Evolutionary conservation across 805 yeast genomes (phyloP), one percentile per base, ranked within the genome.

Genomic region (Lachancea lanzarotensis): DNA sequence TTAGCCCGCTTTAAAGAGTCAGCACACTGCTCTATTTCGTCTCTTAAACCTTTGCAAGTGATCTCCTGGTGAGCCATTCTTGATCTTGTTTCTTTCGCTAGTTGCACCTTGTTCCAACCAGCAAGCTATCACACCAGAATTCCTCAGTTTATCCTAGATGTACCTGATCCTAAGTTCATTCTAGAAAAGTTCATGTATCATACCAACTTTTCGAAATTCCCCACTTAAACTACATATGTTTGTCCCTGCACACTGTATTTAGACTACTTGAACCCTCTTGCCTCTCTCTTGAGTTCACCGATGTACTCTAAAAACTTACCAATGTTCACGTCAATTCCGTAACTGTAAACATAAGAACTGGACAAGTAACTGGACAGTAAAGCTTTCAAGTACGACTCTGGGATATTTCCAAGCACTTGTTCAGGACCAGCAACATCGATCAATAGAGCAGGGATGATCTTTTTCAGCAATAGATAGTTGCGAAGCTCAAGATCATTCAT

Each of bases 331-430:
- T 79, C 86, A 36, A 57, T 53, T 45, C 96, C 96, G 59, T 82
- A 74, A 22, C 84, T 73, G 67, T 89, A 89, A 44, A 89, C 95
- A 65, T 84, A 89, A 38, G 83, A 74, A 38, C 95, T 84, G 10
- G 95, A 89, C 56, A 89, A 72, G 59, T 79, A 82, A 30, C 93
- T 83, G 37, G 95, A 95, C 60, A 91, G 85, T 54, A 91, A 78
- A 2, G 96, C 95, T 60, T 80, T 82, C 62, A 91, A 72, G 64
- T 91, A 93, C 42, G 95, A 76, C 46, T 76, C 85, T 16, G 98
- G 98, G 32, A 91, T 93, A 57, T 93, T 79, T 37, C 69, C 57
- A 55, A 91, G 70, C 34, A 91, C 80, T 45, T 70, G 68, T 9
- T 81, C 83, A 45, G 87, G 76, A 7, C 88, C 86, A 35, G 81